Evolutionary conservation across 177 flowering plant species (phyloP), one percentile per base, ranked within the genome.

Genomic region (Vitis hybrid): DNA sequence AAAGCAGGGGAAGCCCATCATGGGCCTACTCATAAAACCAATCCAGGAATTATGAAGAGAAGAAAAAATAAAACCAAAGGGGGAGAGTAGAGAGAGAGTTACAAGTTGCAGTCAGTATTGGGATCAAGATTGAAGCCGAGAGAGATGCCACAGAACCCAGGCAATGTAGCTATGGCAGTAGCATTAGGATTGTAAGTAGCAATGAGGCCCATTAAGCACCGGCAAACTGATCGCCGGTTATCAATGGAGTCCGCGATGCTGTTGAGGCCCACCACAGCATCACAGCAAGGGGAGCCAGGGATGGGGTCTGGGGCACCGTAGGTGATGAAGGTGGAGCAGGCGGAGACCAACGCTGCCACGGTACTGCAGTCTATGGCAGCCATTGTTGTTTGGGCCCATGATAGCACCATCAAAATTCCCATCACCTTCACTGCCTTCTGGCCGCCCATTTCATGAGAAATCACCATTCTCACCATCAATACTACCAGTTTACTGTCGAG

Each of bases 121-220:
- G 91, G 88, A 52, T 82, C 83, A 62, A 88, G 71, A 40, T 77
- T 72, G 77, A 88, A 90, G 65, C 94, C 97, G 17, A 91, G 79
- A 66, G 83, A 81, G 66, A 90, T 73, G 0, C 91, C 87, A 64
- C 97, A 88, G 46, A 90, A 77, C 12, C 90, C 88, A 56, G 97
- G 88, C 70, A 89, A 60, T 5, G 87, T 81, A 55, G 94, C 90
- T 3, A 91, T 74, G 11, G 94, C 85, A 19, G 86, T 79, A 62
- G 89, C 80, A 68, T 85, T 82, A 5, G 94, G 81, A 59, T 66
- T 80, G 70, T 79, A 84, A 6, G 84, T 56, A 15, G 71, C 52
- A 18, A 87, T 72, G 17, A 87, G 80, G 10, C 77, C 77, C 86
- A 85, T 78, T 15, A 88, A 50, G 82, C 94, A 89, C 58, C 75